Conservation (phyloP, 208 protist species). For the Leishmania lainsoni region DNA sequence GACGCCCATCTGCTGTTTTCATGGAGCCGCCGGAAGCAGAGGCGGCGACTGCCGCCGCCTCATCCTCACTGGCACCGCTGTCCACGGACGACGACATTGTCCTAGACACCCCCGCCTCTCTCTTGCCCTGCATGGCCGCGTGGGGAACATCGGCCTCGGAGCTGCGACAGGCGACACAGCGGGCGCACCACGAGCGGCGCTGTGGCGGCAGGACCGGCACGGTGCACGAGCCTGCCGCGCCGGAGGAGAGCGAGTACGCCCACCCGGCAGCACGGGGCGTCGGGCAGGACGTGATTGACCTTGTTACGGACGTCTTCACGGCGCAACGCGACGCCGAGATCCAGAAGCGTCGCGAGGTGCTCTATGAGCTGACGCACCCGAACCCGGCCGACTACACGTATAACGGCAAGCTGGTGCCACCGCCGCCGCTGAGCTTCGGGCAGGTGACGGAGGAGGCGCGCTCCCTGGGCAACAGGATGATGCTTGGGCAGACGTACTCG, state of each 20-base stretch:
- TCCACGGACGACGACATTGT: conserved; percentile 52
- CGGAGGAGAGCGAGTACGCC: conserved; percentile 22
- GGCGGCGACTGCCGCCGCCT: neutral
- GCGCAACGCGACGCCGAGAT: conserved; percentile 67
- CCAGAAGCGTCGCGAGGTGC: conserved; percentile 57
- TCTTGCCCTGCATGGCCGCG: conserved; percentile 25
- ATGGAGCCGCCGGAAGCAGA: neutral
- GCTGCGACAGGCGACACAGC: conserved; percentile 6
- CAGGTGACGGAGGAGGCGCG: conserved; percentile 72
- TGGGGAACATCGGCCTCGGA: neutral
- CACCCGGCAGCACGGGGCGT: conserved; percentile 70
- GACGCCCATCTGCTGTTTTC: neutral
- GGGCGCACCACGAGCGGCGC: neutral
- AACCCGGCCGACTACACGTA: conserved; percentile 87
- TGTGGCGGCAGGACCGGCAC: neutral
- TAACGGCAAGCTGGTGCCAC: conserved; percentile 81
- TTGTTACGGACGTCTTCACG: conserved; percentile 86
- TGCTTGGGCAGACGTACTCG: conserved; percentile 77
- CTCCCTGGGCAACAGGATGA: conserved; percentile 65
- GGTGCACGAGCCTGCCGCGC: conserved; percentile 11
- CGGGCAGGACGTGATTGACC: conserved; percentile 76
- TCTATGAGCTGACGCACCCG: conserved; percentile 88
- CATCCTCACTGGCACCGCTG: conserved; percentile 1
- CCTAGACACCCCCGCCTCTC: conserved; percentile 40
- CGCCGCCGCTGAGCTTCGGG: conserved; percentile 87